phyloP scores from a whole-genome alignment of 2,329 filamentous ascomycete genomes.

The Ophiostoma sp. region DNA sequence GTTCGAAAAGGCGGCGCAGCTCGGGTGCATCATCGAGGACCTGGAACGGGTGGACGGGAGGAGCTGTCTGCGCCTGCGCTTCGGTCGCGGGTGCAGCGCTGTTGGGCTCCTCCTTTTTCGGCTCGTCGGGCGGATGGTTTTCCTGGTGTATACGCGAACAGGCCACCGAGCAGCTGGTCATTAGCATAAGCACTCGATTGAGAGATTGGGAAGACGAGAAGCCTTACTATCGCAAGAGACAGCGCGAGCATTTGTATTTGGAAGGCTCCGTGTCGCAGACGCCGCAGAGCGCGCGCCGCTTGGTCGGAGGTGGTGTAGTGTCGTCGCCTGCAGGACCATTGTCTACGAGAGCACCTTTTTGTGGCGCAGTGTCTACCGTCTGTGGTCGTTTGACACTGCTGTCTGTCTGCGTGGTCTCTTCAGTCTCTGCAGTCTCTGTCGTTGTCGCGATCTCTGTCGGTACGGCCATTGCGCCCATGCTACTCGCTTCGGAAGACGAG shows the following conservation, averaged over 20 bases:
- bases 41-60: slow-evolving; percentile 42
- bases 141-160: slow-evolving; percentile 41
- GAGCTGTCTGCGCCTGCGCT: slow-evolving; percentile 20
- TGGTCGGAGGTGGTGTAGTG: slow-evolving; percentile 25
- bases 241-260: slow-evolving; percentile 61
- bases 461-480: too few relatives aligned
- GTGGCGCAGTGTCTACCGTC: neutral
- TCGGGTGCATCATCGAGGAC: slow-evolving; percentile 47
- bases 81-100: neutral
- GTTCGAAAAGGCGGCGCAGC: slow-evolving; percentile 46
- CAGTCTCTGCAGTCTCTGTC: neutral
- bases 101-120: slow-evolving; percentile 5
- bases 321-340: neutral
- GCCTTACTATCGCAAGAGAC: slow-evolving; percentile 53
- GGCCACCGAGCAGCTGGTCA: slow-evolving; percentile 50
- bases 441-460: neutral
- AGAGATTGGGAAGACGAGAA: neutral
- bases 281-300: slow-evolving; percentile 41
- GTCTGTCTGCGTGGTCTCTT: neutral
- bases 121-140: slow-evolving; percentile 30
- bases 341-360: neutral
- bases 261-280: slow-evolving; percentile 47
- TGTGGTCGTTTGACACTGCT: neutral
- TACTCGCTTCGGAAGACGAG: too few relatives aligned
- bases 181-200: neutral